Evolutionary conservation across 2,329 filamentous ascomycete species (phyloP), one percentile per base, ranked within the genome.

Genomic region (Didymosphaeria variabile): DNA sequence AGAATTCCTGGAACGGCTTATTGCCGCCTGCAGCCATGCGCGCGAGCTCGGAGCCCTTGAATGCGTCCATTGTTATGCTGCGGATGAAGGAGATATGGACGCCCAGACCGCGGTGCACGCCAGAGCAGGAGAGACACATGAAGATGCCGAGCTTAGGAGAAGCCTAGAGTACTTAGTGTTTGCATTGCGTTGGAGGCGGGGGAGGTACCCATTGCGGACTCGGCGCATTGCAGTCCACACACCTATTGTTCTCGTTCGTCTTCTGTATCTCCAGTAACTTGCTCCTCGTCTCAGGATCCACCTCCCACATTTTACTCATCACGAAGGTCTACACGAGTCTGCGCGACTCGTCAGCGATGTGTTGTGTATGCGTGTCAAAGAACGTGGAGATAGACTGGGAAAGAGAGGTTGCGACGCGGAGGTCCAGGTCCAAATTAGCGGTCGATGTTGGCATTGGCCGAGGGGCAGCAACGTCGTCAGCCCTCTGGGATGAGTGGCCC

Each of bases 71-170:
- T 64, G 93, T 97, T 75, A 98, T 95, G 73, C 91, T 95, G 62
- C 95, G 91, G 66, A 99, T 94, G 82, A 99, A 99, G 77, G 93
- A 97, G 79, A 99, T 97, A 84, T 99, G 95, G 38, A 99, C 95
- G 63, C 95, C 95, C 32, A 99, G 88, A 3, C 93, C 93, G 65
- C 95, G 91, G 82, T 99, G 95, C 56, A 95, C 92, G 70, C 95
- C 95, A 36, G 94, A 94, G 83, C 95, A 99, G 66, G 91, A 92
- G 55, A 99, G 89, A 81, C 95, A 99, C 85, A 99, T 97, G 84
- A 99, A 99, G 79, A 97, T 92, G 76, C 94, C 94, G 77, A 99
- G 97, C 81, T 99, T 99, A 67, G 95, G 95, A 40, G 93, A 90
- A 36, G 88, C 88, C 87, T 89, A 67, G 29, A 61, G 40, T 13